phyloP scores from a whole-genome alignment of 371 early-diverging fungal genomes.

The Syncephalastrum sp. region DNA sequence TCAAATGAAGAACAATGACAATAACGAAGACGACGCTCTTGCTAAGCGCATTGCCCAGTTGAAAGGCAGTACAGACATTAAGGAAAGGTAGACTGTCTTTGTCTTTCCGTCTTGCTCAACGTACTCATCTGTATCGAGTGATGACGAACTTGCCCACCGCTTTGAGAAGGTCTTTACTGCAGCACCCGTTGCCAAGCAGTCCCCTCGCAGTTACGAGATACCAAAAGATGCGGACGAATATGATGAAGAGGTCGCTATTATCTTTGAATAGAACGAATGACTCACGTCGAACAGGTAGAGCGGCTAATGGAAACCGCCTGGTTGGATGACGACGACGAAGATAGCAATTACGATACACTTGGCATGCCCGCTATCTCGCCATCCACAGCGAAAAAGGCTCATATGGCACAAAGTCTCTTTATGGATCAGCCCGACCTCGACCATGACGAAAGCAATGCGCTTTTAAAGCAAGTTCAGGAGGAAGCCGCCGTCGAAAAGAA shows the following conservation, averaged over 20 bases:
- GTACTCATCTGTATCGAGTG: not conserved
- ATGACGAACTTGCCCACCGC: conserved; percentile 27
- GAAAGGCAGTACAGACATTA: not conserved
- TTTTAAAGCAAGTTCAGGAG: conserved; percentile 39
- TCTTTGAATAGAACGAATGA: not conserved
- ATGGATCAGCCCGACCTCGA: conserved; percentile 16
- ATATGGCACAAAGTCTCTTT: conserved; percentile 14
- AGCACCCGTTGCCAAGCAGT: conserved; percentile 17
- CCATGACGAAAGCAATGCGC: conserved; percentile 30
- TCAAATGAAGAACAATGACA: too few species aligned
- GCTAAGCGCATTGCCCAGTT: conserved; percentile 10
- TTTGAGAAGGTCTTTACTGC: conserved; percentile 31
- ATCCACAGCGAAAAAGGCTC: not conserved
- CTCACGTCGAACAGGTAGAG: not conserved
- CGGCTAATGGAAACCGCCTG: conserved; percentile 12
- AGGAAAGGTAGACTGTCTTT: too few species aligned
- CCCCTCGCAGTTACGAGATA: conserved; percentile 16
- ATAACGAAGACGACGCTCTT: conserved; percentile 2
- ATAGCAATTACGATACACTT: conserved; percentile 18
- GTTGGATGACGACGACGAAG: conserved; percentile 11
- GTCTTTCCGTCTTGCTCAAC: too few species aligned
- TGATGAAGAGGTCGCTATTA: not conserved
- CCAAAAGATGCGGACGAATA: conserved; percentile 19
- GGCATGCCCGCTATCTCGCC: not conserved
- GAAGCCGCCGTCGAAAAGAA: conserved; percentile 43